Base-by-base conservation (phyloP, 306 rosid species). In the Glycine soja region DNA sequence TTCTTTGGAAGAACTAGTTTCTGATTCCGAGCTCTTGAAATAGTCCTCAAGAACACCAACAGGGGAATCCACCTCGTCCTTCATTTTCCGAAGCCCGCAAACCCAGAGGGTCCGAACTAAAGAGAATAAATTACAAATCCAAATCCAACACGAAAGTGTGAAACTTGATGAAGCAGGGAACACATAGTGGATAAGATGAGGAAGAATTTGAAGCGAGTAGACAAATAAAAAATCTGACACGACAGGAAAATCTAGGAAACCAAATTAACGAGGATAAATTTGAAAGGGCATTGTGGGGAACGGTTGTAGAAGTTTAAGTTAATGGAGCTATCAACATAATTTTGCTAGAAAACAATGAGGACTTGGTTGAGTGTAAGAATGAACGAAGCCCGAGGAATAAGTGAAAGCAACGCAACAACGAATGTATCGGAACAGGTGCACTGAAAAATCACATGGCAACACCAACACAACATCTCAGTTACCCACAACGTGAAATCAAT, bases 11-110 rank as follows among this genome's bases (percentile, higher is more conserved):
- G 87, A 87, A 77, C 89, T 83, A 15, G 89, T 70, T 81, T 92
- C 95, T 8, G 92, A 88, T 32, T 88, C 95, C 4, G 95, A 88
- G 84, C 95, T 90, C 78, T 72, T 84, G 69, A 92, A 87, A 46
- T 88, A 87, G 81, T 89, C 95, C 86, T 92, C 92, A 14, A 94
- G 92, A 89, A 94, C 87, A 69, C 94, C 92, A 58, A 80, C 87
- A 47, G 97, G 95, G 42, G 95, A 84, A 82, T 85, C 30, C 30
- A 72, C 92, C 70, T 77, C 72, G 70, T 86, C 90, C 87, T 86
- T 82, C 98, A 94, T 94, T 52, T 24, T 74, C 56, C 5, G 2
- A 54, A 1, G 13, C 36, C n/a, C 47, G 13, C 54, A 70, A 61
- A 19, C 48, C 1, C 30, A 24, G 30, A 24, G 30, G 30, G 30